phyloP scores from a whole-genome alignment of 1,284 basidiomycete genomes.

The Cryptococcus maquisensis region DNA sequence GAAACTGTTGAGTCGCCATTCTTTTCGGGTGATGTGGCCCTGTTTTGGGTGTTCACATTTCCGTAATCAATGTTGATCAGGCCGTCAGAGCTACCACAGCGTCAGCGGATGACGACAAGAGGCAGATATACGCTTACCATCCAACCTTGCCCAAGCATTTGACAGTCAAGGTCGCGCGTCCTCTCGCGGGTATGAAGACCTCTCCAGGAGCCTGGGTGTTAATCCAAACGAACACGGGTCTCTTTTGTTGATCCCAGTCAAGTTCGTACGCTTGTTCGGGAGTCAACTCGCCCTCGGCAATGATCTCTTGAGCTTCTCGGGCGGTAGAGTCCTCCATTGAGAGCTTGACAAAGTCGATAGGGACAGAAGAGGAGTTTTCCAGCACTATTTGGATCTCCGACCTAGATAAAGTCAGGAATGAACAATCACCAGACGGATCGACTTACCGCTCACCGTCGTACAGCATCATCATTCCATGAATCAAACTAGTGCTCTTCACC shows the following conservation, averaged over 20 bases:
- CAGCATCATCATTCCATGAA: constrained; percentile 85
- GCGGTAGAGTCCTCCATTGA: constrained; percentile 86
- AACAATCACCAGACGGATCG: not conserved
- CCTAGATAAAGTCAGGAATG: constrained; percentile 49
- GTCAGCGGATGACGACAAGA: not conserved
- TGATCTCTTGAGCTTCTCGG: constrained; percentile 64
- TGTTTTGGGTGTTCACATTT: constrained; percentile 54
- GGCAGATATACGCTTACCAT: constrained; percentile 59
- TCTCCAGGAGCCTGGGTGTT: constrained; percentile 22
- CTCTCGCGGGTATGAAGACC: constrained; percentile 61
- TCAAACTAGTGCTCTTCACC: constrained; percentile 78
- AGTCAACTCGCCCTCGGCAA: constrained; percentile 72
- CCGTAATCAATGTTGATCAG: constrained; percentile 80
- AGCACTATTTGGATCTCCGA: constrained; percentile 75
- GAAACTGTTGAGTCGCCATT: constrained; percentile 18
- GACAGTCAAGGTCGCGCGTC: constrained; percentile 64
- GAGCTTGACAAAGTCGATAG: constrained; percentile 78
- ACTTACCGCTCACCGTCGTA: constrained; percentile 84
- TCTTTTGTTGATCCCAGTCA: constrained; percentile 72
- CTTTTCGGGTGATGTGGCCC: constrained; percentile 22
- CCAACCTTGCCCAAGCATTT: constrained; percentile 81
- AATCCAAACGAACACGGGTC: constrained; percentile 77
- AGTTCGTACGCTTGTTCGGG: constrained; percentile 86
- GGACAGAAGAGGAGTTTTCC: constrained; percentile 76
- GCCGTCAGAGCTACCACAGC: constrained; percentile 61